Evolutionary conservation across 441 rosid genomes (phyloP).

Genomic region (Geranium incanum): DNA sequence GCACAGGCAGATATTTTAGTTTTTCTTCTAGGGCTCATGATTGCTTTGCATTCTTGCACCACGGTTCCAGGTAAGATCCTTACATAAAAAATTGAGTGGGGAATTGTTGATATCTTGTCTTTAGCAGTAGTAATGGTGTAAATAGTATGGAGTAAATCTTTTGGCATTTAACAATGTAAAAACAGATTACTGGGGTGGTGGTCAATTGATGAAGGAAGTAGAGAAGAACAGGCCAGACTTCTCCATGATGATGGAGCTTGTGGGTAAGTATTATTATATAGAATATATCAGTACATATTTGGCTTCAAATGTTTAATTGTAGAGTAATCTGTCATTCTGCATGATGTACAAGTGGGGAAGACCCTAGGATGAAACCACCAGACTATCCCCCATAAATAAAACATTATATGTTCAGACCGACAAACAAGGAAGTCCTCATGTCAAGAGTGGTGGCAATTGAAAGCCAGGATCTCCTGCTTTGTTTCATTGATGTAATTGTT

Average conservation of each 20-base stretch:
- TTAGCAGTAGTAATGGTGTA: not conserved
- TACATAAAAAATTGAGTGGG: too few relatives aligned
- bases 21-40: constrained; percentile 66
- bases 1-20: constrained; percentile 62
- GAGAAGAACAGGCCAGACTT: constrained; percentile 85
- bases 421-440: not conserved
- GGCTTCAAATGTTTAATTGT: not conserved
- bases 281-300: not conserved
- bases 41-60: constrained; percentile 81
- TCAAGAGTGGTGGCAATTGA: not conserved
- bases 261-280: constrained; percentile 41
- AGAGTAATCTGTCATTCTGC: not conserved
- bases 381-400: not conserved
- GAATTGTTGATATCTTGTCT: too few relatives aligned
- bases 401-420: not conserved
- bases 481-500: not conserved
- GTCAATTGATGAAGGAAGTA: constrained; percentile 95
- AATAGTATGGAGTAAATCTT: constrained; percentile 3
- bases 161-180: constrained; percentile 19
- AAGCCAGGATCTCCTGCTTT: not conserved
- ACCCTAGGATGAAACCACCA: not conserved
- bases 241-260: constrained; percentile 52
- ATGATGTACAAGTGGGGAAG: not conserved
- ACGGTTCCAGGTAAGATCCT: constrained; percentile 76
- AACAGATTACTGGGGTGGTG: constrained; percentile 93